Conservation (phyloP, 345 rosid genomes). For the Excoecaria cochinchinensis region DNA sequence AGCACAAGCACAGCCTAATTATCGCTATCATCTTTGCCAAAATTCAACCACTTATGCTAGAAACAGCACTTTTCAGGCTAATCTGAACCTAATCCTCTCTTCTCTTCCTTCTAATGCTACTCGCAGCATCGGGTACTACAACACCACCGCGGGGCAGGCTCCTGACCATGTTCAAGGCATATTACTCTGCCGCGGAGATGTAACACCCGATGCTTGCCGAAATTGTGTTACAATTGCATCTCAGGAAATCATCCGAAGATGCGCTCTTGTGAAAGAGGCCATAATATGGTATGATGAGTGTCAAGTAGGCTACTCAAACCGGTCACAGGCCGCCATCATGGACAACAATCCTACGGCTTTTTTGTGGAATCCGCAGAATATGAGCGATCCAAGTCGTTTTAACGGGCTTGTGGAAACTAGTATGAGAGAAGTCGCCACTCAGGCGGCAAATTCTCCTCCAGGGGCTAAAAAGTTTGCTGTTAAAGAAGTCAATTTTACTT, state of each 20-base stretch:
- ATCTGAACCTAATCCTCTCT: slow-evolving; percentile 24
- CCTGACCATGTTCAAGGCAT: slow-evolving; percentile 23
- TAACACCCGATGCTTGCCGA: slow-evolving; percentile 22
- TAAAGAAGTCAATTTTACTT: slow-evolving; percentile 13
- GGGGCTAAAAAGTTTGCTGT: slow-evolving; percentile 38
- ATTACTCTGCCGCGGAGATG: slow-evolving; percentile 44
- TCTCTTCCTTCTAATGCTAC: slow-evolving; percentile 23
- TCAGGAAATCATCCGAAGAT: slow-evolving; percentile 8
- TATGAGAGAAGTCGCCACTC: slow-evolving; percentile 7
- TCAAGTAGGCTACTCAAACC: slow-evolving; percentile 41
- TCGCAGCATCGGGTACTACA: slow-evolving; percentile 31
- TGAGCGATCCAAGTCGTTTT: slow-evolving; percentile 15
- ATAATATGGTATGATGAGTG: slow-evolving; percentile 35
- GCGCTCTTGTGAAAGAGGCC: slow-evolving; percentile 40
- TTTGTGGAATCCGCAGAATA: too few relatives aligned
- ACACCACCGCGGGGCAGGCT: slow-evolving; percentile 22
- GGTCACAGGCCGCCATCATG: not conserved
- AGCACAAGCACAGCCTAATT: not conserved
- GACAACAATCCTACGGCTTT: too few relatives aligned
- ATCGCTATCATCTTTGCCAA: not conserved
- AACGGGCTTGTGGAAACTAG: not conserved
- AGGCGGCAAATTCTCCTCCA: slow-evolving; percentile 19
- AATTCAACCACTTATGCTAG: slow-evolving; percentile 11
- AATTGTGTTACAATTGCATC: slow-evolving; percentile 29
- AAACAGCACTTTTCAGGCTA: slow-evolving; percentile 23